Conservation (phyloP, 116 monocot genomes). For the Iris pallida region DNA sequence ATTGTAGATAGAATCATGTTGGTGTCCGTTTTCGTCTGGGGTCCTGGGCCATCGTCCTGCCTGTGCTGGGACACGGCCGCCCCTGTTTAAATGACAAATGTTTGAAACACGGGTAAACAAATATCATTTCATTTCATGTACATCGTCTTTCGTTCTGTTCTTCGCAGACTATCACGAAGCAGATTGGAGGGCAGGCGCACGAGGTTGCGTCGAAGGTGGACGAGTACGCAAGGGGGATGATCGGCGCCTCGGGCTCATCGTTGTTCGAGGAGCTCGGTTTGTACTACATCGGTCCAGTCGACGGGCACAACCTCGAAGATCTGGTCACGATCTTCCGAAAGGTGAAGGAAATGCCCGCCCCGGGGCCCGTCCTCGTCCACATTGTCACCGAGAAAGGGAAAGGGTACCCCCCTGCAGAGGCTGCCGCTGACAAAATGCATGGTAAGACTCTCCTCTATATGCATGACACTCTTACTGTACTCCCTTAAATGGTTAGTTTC, state of each 20-base stretch:
- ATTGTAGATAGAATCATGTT: no score
- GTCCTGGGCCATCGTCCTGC: no score
- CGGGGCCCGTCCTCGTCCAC: conserved; percentile 70
- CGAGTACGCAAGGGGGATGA: conserved; percentile 69
- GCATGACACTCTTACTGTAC: neutral
- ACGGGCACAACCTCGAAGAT: conserved; percentile 66
- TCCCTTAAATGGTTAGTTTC: neutral
- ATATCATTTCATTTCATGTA: no score
- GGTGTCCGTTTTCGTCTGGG: no score
- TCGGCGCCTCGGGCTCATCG: conserved; percentile 43
- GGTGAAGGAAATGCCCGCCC: conserved; percentile 62
- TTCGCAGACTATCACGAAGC: conserved; percentile 49
- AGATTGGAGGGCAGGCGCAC: conserved; percentile 51
- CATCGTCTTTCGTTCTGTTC: no score
- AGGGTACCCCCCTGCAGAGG: conserved; percentile 61
- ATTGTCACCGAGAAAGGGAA: conserved; percentile 69
- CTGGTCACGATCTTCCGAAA: conserved; percentile 54
- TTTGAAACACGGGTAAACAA: no score
- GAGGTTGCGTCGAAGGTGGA: conserved; percentile 69
- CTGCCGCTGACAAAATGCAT: conserved; percentile 64
- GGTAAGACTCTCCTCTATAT: conserved; percentile 12
- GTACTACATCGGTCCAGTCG: conserved; percentile 76
- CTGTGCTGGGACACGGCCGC: no score
- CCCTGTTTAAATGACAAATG: no score
- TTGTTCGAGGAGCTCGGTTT: conserved; percentile 75